Percentiles rank a stretch among this genome's conserved stretches.
Evolutionary conservation across 179 eudicot species (phyloP).

Genomic region (Beta macrorhiza): DNA sequence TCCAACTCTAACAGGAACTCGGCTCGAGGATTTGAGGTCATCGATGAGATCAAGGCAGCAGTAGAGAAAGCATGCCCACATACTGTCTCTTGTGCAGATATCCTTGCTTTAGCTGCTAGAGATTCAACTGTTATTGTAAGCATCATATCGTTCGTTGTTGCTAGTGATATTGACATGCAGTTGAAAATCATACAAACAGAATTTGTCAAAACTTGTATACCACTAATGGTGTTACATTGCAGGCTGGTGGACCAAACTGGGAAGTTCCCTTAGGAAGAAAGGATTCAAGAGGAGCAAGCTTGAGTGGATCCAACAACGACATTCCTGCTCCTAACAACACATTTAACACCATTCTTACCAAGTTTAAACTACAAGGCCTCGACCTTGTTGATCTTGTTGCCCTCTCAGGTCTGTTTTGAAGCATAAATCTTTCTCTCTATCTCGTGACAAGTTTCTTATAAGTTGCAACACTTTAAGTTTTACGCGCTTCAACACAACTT

Average conservation of each 20-base stretch:
- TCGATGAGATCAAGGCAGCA: constrained; percentile 73
- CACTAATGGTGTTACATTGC: not conserved
- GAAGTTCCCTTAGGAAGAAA: constrained; percentile 82
- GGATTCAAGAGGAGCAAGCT: constrained; percentile 67
- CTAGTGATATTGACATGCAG: not conserved
- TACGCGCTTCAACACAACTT: too few species aligned
- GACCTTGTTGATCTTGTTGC: constrained; percentile 73
- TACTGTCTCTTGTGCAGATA: constrained; percentile 93
- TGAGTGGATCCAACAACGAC: constrained; percentile 72
- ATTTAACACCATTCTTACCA: constrained; percentile 68
- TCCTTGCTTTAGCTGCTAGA: constrained; percentile 67
- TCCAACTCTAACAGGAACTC: constrained; percentile 73
- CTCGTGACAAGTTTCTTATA: too few species aligned
- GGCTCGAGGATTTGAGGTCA: constrained; percentile 77
- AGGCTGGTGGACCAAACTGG: constrained; percentile 90
- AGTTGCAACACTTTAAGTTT: too few species aligned
- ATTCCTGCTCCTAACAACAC: constrained; percentile 85
- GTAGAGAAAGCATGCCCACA: constrained; percentile 79
- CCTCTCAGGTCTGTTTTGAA: constrained; percentile 48
- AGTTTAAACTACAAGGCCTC: constrained; percentile 58
- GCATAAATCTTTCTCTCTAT: not conserved
- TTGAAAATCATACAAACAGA: not conserved
- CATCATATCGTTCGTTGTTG: too few species aligned
- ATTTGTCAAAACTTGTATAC: not conserved
- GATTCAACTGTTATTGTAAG: constrained; percentile 74